phyloP scores from a whole-genome alignment of 106 monocot genomes.

The Xerophyta viscosa region DNA sequence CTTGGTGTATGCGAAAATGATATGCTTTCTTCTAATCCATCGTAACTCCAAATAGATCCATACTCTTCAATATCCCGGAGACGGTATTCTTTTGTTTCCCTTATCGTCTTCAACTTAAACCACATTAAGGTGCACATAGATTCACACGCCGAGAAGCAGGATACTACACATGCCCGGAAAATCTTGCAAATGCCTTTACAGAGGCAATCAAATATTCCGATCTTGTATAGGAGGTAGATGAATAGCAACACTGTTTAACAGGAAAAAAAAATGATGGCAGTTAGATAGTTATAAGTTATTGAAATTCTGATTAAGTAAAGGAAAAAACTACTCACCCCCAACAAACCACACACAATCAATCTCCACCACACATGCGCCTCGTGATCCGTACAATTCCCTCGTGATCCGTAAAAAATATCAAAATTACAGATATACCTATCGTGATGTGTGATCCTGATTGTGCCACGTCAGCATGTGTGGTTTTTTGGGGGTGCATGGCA shows the following conservation, averaged over 20 bases:
- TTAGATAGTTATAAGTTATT: not conserved
- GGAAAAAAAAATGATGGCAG: not conserved
- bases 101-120: constrained; percentile 27
- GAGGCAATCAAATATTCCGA: constrained; percentile 63
- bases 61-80: constrained; percentile 29
- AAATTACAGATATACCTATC: too few species aligned
- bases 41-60: constrained; percentile 20
- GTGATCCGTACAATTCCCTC: too few species aligned
- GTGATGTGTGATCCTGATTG: too few species aligned
- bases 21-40: constrained; percentile 17
- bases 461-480: too few species aligned
- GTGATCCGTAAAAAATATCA: too few species aligned
- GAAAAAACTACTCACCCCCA: too few species aligned
- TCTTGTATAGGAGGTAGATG: constrained; percentile 72
- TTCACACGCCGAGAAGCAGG: constrained; percentile 48
- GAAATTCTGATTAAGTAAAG: not conserved
- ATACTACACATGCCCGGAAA: constrained; percentile 33
- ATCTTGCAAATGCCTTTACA: constrained; percentile 48
- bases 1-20: constrained; percentile 15
- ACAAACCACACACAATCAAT: too few species aligned
- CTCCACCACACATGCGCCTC: too few species aligned
- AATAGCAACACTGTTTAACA: constrained; percentile 56
- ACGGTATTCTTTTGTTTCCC: constrained; percentile 4
- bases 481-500: too few species aligned
- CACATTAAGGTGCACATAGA: constrained; percentile 32